Evolutionary conservation across 2,329 filamentous ascomycete species (phyloP), one percentile per base, ranked within the genome.

Genomic region (Xylaria sp.): DNA sequence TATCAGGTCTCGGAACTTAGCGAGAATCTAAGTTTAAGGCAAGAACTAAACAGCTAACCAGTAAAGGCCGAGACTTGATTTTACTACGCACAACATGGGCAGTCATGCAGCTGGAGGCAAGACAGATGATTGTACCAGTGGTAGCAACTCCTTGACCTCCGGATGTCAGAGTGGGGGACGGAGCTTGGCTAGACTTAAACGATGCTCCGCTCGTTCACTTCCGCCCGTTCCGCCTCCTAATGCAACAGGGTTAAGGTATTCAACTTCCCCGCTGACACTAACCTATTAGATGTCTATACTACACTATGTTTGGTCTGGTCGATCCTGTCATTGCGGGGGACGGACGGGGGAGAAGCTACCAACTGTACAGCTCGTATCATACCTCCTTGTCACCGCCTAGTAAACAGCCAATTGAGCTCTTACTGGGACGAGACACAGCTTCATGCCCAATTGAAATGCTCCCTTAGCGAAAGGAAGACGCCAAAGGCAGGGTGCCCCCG

Each of bases 351-450:
- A 40, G 16, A 5, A 44, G 2, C 4, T 18, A 18, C 13, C 16
- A 18, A 44, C 40, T 8, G 32, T 57, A 57, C 21, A 47, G 16
- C 13, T 48, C 29, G 23, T 37, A 60, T 50, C 47, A 21, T 48
- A 21, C 32, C 21, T 63, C n/a, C 40, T 37, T 47, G 29, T 37
- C 60, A 63, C 60, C 48, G 60, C 40, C 8, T 23, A 35, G 50
- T 47, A 57, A 55, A 16, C 9, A 54, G 18, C 16, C 2, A 21
- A 21, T 47, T 23, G 9, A 27, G 29, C 18, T 55, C 6, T 55
- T 21, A 29, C 16, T 53, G 50, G 29, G 48, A 29, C n/a, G 16
- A 29, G 50, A 53, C 50, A n/a, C 8, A 25, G 21, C 2, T 5
- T 51, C 23, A 18, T 23, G 10, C 16, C 40, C 57, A 57, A 62